Base-by-base conservation (phyloP, 129 eudicot species). In the Solidago caesia region DNA sequence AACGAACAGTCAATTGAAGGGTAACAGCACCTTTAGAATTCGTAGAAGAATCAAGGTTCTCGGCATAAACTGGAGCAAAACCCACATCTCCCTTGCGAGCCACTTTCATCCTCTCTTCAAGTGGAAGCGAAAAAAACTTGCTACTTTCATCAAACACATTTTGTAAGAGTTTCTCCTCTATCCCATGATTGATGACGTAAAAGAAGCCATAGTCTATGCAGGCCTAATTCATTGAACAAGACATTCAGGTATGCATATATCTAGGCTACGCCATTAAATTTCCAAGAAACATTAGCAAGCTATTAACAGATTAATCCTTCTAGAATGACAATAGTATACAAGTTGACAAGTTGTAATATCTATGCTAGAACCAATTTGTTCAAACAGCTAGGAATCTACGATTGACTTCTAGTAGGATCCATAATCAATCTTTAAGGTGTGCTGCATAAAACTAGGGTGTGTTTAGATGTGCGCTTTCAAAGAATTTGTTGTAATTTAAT, bases 181-280 rank as follows among this genome's bases (percentile, higher is more conserved):
- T 81, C 72, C 96, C 97, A 42, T 92, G 97, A 72, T 92, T 89
- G 73, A 87, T 77, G 56, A 92, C 75, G 82, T 92, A 89, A 77
- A 92, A 89, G 84, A 92, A 92, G 57, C 97, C 97, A 42, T 51
- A 77, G 27, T 91, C 91, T 7, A 70, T 74, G 84, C 92, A 87
- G 51, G 96, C 97, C 97, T 92, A 73, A 57, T 49, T 27, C 39
- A 74, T 51, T 13, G 65, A 33, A 33, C 39, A 33, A 33, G 39
- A 33, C 39, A 39, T 27, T 26, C n/a, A n/a, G 25, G 44, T 15
- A 46, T 71, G 5, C 3, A 33, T 1, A 33, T 33, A 33, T 33
- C 2, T 33, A 33, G 39, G 39, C 39, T 1, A 33, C 39, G 3
- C 39, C 39, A 33, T 33, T 33, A 3, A 1, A 33, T 33, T 33